Conservation (phyloP, 2,329 filamentous ascomycete genomes). For the Fusarium guadeloupense region DNA sequence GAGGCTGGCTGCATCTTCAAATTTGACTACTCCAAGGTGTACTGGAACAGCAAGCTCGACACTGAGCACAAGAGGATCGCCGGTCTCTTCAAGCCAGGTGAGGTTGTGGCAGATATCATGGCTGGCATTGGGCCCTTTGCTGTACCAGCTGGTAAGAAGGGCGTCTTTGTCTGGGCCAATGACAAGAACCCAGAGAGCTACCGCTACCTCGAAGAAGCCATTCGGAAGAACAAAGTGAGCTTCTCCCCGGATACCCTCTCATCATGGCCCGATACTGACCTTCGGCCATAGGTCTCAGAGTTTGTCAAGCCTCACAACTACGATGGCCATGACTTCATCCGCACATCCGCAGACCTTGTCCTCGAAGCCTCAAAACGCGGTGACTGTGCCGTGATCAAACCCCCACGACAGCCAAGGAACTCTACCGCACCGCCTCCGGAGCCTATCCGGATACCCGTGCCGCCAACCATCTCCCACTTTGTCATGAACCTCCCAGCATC, state of each 20-base stretch:
- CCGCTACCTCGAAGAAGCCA: conserved; percentile 73
- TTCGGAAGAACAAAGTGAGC: conserved; percentile 80
- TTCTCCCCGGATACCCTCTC: neutral
- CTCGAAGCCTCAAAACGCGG: conserved; percentile 60
- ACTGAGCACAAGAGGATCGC: conserved; percentile 88
- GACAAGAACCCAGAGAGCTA: conserved; percentile 94
- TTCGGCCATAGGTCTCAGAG: conserved; percentile 58
- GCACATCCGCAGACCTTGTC: conserved; percentile 69
- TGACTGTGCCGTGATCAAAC: conserved; percentile 63
- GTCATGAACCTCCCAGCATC: conserved; percentile 97
- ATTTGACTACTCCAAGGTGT: conserved; percentile 96
- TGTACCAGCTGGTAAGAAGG: conserved; percentile 87
- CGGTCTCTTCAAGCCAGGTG: conserved; percentile 78
- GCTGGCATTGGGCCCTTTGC: conserved; percentile 96
- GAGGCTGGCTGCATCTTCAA: conserved; percentile 87
- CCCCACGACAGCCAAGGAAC: conserved; percentile 51
- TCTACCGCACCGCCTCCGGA: conserved; percentile 50
- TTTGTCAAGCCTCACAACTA: conserved; percentile 83
- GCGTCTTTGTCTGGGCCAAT: conserved; percentile 94
- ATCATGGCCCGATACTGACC: conserved; percentile 14
- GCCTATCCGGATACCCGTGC: conserved; percentile 62
- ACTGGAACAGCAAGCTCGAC: conserved; percentile 95
- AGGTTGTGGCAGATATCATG: conserved; percentile 97
- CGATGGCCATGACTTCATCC: conserved; percentile 86
- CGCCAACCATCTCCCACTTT: conserved; percentile 86